phyloP scores from a whole-genome alignment of 805 yeast genomes.

The Yarrowia sp. region DNA sequence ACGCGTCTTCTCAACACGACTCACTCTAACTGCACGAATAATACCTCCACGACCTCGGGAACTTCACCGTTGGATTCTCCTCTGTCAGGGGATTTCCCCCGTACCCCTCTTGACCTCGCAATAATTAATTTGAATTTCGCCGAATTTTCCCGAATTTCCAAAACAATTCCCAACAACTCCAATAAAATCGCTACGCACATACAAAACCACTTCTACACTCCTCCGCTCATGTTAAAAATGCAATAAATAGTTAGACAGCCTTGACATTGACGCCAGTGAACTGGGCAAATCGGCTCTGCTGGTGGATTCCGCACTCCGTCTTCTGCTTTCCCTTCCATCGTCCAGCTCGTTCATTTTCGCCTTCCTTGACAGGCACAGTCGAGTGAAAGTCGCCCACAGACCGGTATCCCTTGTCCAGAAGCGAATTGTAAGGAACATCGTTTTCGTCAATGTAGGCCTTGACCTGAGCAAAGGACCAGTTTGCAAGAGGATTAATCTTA shows the following conservation, averaged over 20 bases:
- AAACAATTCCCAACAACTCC: too few relatives aligned
- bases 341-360: slow-evolving; percentile 95
- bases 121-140: too few relatives aligned
- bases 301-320: slow-evolving; percentile 95
- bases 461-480: slow-evolving; percentile 77
- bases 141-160: too few relatives aligned
- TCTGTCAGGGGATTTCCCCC: too few relatives aligned
- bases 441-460: slow-evolving; percentile 63
- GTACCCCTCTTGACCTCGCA: too few relatives aligned
- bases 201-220: not conserved
- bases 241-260: not conserved
- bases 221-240: not conserved
- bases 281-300: slow-evolving; percentile 69
- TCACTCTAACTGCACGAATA: too few relatives aligned
- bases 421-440: slow-evolving; percentile 79
- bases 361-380: slow-evolving; percentile 82
- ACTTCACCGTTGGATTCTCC: too few relatives aligned
- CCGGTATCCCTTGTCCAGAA: slow-evolving; percentile 81
- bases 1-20: too few relatives aligned
- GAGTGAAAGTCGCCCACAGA: slow-evolving; percentile 96
- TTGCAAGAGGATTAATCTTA: slow-evolving; percentile 84
- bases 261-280: slow-evolving; percentile 33
- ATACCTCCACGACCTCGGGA: too few relatives aligned
- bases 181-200: too few relatives aligned
- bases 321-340: slow-evolving; percentile 92